phyloP scores from a whole-genome alignment of 2,329 filamentous ascomycete species.

The Pseudogymnoascus sp. region DNA sequence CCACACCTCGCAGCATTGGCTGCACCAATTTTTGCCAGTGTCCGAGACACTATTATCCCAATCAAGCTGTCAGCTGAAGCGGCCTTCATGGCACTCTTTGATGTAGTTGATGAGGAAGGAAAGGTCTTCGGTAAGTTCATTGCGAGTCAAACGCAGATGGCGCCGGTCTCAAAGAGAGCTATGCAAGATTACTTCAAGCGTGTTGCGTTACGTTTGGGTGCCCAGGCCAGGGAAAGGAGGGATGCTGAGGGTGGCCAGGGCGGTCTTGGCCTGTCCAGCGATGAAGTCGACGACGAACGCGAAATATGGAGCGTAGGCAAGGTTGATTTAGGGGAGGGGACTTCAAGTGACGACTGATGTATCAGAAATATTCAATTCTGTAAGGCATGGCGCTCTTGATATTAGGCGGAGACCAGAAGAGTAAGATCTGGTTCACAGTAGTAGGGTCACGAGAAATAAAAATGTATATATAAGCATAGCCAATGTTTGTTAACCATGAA shows the following conservation, averaged over 20 bases:
- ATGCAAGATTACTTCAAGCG: conserved; percentile 98
- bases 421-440: neutral
- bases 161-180: conserved; percentile 68
- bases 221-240: conserved; percentile 76
- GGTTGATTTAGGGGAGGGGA: conserved; percentile 63
- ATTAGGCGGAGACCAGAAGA: neutral
- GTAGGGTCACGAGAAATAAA: neutral
- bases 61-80: conserved; percentile 93
- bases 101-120: conserved; percentile 76
- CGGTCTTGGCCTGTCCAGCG: conserved; percentile 75
- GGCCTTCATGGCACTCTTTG: conserved; percentile 84
- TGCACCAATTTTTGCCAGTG: conserved; percentile 76
- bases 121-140: conserved; percentile 90
- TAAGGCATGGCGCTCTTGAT: neutral
- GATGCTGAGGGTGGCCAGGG: conserved; percentile 87
- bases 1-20: conserved; percentile 76
- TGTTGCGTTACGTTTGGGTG: conserved; percentile 74
- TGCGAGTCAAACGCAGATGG: conserved; percentile 55
- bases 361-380: conserved; percentile 1
- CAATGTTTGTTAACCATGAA: neutral
- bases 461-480: neutral
- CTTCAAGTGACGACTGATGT: conserved; percentile 22
- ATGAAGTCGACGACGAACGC: conserved; percentile 88
- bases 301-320: conserved; percentile 95
- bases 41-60: conserved; percentile 85